A percentile compares a stretch with the other conserved stretches of the same genome.
Conservation (phyloP, 2,329 filamentous ascomycete genomes). For the Pseudopithomyces maydicus region DNA sequence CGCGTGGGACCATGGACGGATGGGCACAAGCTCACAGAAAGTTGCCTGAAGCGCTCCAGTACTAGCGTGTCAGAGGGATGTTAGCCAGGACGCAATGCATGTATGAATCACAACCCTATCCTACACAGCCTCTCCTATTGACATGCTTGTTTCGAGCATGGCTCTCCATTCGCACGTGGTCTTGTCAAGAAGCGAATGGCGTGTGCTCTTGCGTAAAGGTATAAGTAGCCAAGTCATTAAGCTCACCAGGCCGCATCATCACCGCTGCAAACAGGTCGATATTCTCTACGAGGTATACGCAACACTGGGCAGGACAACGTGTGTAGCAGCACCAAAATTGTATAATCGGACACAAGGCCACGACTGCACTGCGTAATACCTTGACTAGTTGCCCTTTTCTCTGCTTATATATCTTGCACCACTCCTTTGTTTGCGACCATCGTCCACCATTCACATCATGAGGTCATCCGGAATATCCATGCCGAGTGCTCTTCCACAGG, state of each 20-base stretch:
- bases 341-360: no score
- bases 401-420: background rate
- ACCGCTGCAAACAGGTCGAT: background rate
- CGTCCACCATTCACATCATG: background rate
- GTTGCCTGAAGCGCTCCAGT: no score
- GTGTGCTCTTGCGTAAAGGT: constrained; percentile 9
- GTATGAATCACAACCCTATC: background rate
- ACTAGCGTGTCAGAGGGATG: background rate
- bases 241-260: constrained; percentile 12
- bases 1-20: no score
- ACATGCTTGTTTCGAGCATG: no score
- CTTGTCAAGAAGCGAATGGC: no score
- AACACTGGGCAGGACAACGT: no score
- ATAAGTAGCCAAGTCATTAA: constrained; percentile 13
- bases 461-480: background rate
- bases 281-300: background rate
- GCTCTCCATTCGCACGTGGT: no score
- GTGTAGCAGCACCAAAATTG: background rate
- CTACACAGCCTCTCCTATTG: background rate
- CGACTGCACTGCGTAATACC: no score
- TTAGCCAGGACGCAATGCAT: background rate
- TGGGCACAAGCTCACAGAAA: no score
- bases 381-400: no score
- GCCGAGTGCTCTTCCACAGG: background rate
- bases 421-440: background rate